phyloP scores from a whole-genome alignment of 2,329 filamentous ascomycete species.

The Dactylellina cionopaga region DNA sequence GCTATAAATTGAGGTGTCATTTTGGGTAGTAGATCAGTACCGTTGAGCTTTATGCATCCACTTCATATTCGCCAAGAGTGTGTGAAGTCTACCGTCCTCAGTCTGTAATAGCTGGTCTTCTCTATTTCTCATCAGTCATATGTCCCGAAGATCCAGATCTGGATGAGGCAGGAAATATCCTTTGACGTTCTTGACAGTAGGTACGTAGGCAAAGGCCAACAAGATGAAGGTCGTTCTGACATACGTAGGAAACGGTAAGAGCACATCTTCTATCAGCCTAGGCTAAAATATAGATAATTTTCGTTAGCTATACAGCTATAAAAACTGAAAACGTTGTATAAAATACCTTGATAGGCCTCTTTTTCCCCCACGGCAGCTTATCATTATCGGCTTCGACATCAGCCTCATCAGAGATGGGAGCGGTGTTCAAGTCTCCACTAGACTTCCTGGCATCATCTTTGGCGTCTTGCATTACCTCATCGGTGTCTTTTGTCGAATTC shows the following conservation, averaged over 20 bases:
- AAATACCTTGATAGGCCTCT: constrained; percentile 25
- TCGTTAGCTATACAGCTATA: not conserved
- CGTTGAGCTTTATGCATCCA: constrained; percentile 33
- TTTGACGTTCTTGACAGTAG: not conserved
- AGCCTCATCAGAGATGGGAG: not conserved
- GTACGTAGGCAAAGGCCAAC: not conserved
- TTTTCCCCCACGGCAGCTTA: constrained; percentile 29
- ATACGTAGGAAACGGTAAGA: constrained; percentile 34
- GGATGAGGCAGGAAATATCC: not conserved
- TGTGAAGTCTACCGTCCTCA: constrained; percentile 29
- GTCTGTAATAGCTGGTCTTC: constrained; percentile 15
- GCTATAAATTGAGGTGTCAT: not conserved
- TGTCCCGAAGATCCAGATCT: not conserved
- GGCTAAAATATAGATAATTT: constrained; percentile 3
- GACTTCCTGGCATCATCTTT: constrained; percentile 1
- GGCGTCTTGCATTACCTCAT: constrained; percentile 3
- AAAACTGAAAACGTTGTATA: not conserved
- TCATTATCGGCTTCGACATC: constrained; percentile 12
- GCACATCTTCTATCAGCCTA: constrained; percentile 18
- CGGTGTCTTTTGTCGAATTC: not conserved
- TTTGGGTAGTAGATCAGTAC: not conserved
- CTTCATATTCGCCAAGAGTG: constrained; percentile 31
- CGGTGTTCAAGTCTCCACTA: not conserved
- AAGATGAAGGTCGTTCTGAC: not conserved
- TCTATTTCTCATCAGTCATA: constrained; percentile 19